Conservation (phyloP, 73 alveolate genomes). For the Paramecium sonneborni region DNA sequence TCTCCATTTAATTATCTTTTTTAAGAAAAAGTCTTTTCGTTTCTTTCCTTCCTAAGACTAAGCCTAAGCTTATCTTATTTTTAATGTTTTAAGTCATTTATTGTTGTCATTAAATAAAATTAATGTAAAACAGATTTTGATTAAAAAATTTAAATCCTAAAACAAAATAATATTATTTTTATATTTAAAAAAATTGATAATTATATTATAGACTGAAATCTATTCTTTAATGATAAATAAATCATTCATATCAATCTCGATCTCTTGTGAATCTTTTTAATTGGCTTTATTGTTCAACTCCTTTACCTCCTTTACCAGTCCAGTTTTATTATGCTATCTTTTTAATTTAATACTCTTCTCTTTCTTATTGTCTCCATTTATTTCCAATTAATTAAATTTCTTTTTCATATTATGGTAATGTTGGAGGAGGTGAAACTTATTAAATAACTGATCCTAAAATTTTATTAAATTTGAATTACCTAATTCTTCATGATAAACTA, state of each 20-base stretch:
- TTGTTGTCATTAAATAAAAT: background rate
- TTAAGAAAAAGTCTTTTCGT: background rate
- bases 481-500: slow-evolving; percentile 78
- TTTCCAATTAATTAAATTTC: background rate
- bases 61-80: background rate
- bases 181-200: no score
- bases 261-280: background rate
- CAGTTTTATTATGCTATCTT: background rate
- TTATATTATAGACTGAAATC: no score
- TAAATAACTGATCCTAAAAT: background rate
- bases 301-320: background rate
- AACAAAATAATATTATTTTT: no score
- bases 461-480: slow-evolving; percentile 64
- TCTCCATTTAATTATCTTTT: background rate
- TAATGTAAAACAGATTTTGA: background rate
- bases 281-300: background rate
- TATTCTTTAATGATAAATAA: no score
- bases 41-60: background rate
- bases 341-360: background rate
- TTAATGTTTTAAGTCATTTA: background rate
- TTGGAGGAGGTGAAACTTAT: background rate
- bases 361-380: background rate
- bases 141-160: background rate
- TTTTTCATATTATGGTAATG: background rate
- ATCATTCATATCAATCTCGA: background rate